phyloP scores from a whole-genome alignment of 2,329 filamentous ascomycete species.

The Phoma sp. region DNA sequence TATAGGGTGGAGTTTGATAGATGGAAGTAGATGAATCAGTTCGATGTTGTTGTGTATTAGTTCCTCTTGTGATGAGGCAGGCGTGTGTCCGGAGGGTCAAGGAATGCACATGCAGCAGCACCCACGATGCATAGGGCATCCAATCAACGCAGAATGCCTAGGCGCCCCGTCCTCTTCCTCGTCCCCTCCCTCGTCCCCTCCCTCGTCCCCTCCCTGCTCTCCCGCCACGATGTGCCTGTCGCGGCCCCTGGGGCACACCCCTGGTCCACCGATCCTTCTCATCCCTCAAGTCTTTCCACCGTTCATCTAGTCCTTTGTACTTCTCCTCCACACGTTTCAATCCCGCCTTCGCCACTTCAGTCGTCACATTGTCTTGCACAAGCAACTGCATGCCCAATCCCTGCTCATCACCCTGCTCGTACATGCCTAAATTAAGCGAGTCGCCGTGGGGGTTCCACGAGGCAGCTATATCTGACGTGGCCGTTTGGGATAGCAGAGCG shows the following conservation, averaged over 20 bases:
- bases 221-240: constrained; percentile 15
- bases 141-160: no score
- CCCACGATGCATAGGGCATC: no score
- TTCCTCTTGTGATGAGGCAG: neutral
- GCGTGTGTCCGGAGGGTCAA: neutral
- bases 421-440: constrained; percentile 52
- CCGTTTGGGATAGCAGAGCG: constrained; percentile 37
- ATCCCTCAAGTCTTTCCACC: constrained; percentile 46
- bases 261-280: constrained; percentile 30
- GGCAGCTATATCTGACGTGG: constrained; percentile 29
- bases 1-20: constrained; percentile 15
- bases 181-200: constrained; percentile 9
- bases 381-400: constrained; percentile 47
- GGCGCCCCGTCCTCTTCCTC: constrained; percentile 6
- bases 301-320: constrained; percentile 42
- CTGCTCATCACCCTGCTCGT: constrained; percentile 50
- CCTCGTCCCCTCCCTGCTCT: constrained; percentile 24
- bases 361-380: constrained; percentile 46
- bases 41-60: neutral
- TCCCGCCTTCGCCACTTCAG: constrained; percentile 26
- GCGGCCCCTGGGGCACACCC: constrained; percentile 15
- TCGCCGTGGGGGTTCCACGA: constrained; percentile 46
- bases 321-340: constrained; percentile 16
- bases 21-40: constrained; percentile 11
- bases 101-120: no score